Percentiles rank a stretch among this genome's conserved stretches.
Evolutionary conservation across 1,139 yeast species (phyloP).

Genomic region (Kodamaea suecica): DNA sequence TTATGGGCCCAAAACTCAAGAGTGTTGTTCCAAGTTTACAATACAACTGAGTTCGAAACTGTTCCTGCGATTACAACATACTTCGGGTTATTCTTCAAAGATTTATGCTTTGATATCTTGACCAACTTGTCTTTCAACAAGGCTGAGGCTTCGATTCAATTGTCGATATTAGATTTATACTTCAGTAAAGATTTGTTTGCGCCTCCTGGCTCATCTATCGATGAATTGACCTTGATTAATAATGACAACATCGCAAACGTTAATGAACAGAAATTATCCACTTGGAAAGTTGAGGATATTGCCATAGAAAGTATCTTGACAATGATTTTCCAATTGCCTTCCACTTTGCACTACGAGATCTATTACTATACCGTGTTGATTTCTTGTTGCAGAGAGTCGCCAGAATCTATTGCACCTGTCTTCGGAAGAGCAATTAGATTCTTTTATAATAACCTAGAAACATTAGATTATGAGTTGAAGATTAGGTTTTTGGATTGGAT

Average conservation of each 20-base stretch:
- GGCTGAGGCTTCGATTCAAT: slow-evolving; percentile 80
- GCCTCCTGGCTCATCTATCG: slow-evolving; percentile 80
- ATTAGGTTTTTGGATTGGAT: slow-evolving; percentile 86
- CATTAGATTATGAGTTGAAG: slow-evolving; percentile 73
- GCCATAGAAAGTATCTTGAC: slow-evolving; percentile 81
- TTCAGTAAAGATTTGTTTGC: slow-evolving; percentile 72
- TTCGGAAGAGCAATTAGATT: slow-evolving; percentile 91
- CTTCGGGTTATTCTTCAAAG: slow-evolving; percentile 61
- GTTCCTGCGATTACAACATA: slow-evolving; percentile 67
- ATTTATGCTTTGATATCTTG: slow-evolving; percentile 69
- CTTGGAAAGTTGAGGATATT: slow-evolving; percentile 91
- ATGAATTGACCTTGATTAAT: slow-evolving; percentile 49
- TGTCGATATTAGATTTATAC: slow-evolving; percentile 70
- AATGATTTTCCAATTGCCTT: slow-evolving; percentile 73
- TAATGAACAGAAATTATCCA: slow-evolving; percentile 49
- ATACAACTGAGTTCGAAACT: slow-evolving; percentile 56
- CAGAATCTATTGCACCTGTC: slow-evolving; percentile 91
- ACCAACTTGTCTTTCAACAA: slow-evolving; percentile 85
- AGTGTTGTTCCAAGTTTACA: slow-evolving; percentile 62
- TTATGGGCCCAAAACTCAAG: slow-evolving; percentile 53
- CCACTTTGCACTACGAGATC: slow-evolving; percentile 61
- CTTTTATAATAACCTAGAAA: slow-evolving; percentile 65
- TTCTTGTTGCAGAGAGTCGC: slow-evolving; percentile 83
- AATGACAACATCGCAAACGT: slow-evolving; percentile 41
- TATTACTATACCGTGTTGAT: slow-evolving; percentile 86